phyloP scores from a whole-genome alignment of 257 asterid species.

The Gentiana macrophylla region DNA sequence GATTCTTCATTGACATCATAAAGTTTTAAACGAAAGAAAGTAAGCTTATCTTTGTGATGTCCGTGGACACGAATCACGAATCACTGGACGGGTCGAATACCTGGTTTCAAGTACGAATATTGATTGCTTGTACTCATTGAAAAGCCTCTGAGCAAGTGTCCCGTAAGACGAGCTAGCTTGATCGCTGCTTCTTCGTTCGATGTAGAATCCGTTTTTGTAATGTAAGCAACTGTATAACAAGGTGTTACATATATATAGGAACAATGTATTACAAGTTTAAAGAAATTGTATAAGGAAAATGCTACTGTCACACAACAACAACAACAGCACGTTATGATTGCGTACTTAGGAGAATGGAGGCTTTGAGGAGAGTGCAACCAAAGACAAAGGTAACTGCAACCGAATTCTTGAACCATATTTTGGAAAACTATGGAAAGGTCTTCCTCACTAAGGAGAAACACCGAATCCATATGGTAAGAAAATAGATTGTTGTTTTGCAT shows the following conservation, averaged over 20 bases:
- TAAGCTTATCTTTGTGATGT: no score
- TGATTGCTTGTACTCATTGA: constrained; percentile 35
- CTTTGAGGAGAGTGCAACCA: constrained; percentile 33
- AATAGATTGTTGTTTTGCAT: not conserved
- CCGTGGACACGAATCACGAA: no score
- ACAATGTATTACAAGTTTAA: no score
- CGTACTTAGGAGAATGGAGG: constrained; percentile 49
- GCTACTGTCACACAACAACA: no score
- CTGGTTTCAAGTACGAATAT: constrained; percentile 18
- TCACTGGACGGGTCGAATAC: no score
- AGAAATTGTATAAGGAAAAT: no score
- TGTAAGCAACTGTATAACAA: constrained; percentile 32
- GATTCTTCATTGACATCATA: no score
- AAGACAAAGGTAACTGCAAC: constrained; percentile 53
- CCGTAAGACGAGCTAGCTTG: constrained; percentile 36
- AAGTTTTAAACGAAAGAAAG: no score
- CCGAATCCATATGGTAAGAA: constrained; percentile 34
- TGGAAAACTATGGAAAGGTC: constrained; percentile 43
- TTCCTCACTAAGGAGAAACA: constrained; percentile 42
- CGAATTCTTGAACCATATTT: constrained; percentile 37
- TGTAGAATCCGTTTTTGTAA: constrained; percentile 39
- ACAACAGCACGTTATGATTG: no score
- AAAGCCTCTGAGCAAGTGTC: constrained; percentile 35
- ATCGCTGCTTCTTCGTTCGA: constrained; percentile 20
- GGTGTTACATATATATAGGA: no score